These are phyloP conservation scores for Russula sp. DNA, from an alignment of 768 basidiomycete species.

Conservation along the genomic window DNA sequence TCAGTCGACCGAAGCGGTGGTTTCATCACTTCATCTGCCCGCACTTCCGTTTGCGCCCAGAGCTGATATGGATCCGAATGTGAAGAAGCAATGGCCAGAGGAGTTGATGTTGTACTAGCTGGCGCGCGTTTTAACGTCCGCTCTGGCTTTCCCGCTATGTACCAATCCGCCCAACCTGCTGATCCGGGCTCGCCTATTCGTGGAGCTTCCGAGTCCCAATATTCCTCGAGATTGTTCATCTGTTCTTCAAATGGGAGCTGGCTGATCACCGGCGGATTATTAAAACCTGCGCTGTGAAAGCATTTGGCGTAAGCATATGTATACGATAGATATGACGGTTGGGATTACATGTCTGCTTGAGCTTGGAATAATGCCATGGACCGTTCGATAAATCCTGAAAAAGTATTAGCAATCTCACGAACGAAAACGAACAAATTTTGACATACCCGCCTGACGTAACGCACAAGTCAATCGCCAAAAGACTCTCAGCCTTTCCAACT, in stretches of 20 bases:
- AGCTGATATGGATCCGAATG: slow-evolving; percentile 57
- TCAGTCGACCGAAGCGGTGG: slow-evolving; percentile 57
- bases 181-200: slow-evolving; percentile 68
- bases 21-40: slow-evolving; percentile 43
- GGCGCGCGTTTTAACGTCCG: slow-evolving; percentile 6
- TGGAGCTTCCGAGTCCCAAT: slow-evolving; percentile 81
- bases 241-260: slow-evolving; percentile 46
- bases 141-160: slow-evolving; percentile 44
- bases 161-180: slow-evolving; percentile 68
- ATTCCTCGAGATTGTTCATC: slow-evolving; percentile 65
- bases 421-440: slow-evolving; percentile 16
- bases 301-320: neutral
- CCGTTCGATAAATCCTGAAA: slow-evolving; percentile 66
- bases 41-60: slow-evolving; percentile 62
- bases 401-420: neutral
- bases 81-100: slow-evolving; percentile 34
- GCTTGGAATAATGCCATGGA: slow-evolving; percentile 79
- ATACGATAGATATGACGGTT: neutral
- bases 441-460: slow-evolving; percentile 63
- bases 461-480: slow-evolving; percentile 69
- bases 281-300: slow-evolving; percentile 50
- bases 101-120: slow-evolving; percentile 16
- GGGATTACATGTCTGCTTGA: slow-evolving; percentile 74
- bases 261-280: slow-evolving; percentile 48
- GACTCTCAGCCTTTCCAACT: slow-evolving; percentile 54